phyloP scores from a whole-genome alignment of 805 yeast species.

The Brettanomyces custersianus region DNA sequence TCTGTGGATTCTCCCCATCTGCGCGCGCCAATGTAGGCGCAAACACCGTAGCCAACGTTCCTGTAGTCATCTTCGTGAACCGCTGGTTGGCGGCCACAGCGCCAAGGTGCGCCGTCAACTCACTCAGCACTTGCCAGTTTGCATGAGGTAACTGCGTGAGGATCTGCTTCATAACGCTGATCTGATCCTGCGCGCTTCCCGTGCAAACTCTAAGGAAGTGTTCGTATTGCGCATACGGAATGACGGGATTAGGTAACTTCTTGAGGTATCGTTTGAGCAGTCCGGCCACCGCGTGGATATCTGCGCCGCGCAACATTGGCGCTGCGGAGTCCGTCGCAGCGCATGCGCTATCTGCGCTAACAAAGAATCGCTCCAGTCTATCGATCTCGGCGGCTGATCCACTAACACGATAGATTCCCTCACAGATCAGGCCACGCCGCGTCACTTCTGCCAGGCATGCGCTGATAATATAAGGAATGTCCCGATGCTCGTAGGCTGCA shows the following conservation, averaged over 20 bases:
- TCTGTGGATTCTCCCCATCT: constrained; percentile 48
- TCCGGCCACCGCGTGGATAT: constrained; percentile 79
- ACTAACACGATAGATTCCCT: constrained; percentile 86
- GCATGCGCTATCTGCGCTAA: constrained; percentile 18
- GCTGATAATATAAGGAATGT: constrained; percentile 63
- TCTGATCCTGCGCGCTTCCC: constrained; percentile 21
- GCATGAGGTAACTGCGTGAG: constrained; percentile 54
- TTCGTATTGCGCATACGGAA: constrained; percentile 62
- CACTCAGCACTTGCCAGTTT: constrained; percentile 48
- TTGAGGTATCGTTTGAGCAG: constrained; percentile 83
- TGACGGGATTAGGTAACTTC: constrained; percentile 75
- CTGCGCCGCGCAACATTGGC: constrained; percentile 26
- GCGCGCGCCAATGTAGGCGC: constrained; percentile 89
- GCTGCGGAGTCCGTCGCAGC: constrained; percentile 23
- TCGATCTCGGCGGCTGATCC: constrained; percentile 70
- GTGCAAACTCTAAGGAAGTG: constrained; percentile 50
- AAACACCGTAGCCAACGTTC: constrained; percentile 83
- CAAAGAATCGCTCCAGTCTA: constrained; percentile 27
- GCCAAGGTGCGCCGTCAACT: constrained; percentile 56
- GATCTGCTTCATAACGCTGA: constrained; percentile 37
- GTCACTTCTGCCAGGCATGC: constrained; percentile 75
- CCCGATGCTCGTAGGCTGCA: constrained; percentile 48
- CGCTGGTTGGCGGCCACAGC: constrained; percentile 44
- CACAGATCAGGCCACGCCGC: constrained; percentile 60
- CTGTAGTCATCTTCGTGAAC: constrained; percentile 71